A percentile compares a stretch with the other conserved stretches of the same genome.
These are phyloP conservation scores for Rutidosis leptorrhynchoides DNA, from an alignment of 129 eudicot species.

Conservation along the genomic window DNA sequence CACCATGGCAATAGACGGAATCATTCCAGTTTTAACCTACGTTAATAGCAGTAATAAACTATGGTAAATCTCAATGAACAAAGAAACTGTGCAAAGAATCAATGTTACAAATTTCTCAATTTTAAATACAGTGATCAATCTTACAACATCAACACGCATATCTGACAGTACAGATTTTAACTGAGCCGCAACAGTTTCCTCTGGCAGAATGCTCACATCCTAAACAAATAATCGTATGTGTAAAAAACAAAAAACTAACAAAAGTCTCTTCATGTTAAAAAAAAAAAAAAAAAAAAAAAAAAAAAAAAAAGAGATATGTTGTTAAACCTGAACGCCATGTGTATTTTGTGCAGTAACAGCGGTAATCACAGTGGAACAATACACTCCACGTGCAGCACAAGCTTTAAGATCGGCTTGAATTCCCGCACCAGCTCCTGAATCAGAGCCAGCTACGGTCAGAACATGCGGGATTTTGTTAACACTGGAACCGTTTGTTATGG, in stretches of 20 bases:
- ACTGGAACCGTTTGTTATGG: conserved; percentile 24
- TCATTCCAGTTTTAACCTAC: conserved; percentile 99
- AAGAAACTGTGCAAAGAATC: conserved; percentile 9
- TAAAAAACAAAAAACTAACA: neutral
- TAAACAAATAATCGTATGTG: conserved; percentile 8
- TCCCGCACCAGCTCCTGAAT: conserved; percentile 98
- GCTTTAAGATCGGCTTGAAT: conserved; percentile 93
- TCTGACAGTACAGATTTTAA: conserved; percentile 85
- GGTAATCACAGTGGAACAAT: conserved; percentile 90
- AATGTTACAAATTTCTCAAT: neutral
- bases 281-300: neutral
- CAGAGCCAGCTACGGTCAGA: conserved; percentile 92
- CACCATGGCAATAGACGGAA: conserved; percentile 80
- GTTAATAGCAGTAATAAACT: conserved; percentile 25
- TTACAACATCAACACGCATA: conserved; percentile 88
- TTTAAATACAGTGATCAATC: conserved; percentile 3
- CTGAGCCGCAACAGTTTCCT: conserved; percentile 70
- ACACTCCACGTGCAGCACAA: conserved; percentile 89
- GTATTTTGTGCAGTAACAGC: conserved; percentile 98
- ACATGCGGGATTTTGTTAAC: conserved; percentile 60
- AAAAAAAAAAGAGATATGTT: neutral
- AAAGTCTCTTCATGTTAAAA: neutral
- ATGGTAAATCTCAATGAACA: conserved; percentile 13
- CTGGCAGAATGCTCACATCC: conserved; percentile 70
- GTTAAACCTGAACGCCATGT: conserved; percentile 81